Percentiles rank a stretch among this genome's conserved stretches.
These are phyloP conservation scores for Stellera chamaejasme DNA, from an alignment of 345 rosid species.

Conservation along the genomic window DNA sequence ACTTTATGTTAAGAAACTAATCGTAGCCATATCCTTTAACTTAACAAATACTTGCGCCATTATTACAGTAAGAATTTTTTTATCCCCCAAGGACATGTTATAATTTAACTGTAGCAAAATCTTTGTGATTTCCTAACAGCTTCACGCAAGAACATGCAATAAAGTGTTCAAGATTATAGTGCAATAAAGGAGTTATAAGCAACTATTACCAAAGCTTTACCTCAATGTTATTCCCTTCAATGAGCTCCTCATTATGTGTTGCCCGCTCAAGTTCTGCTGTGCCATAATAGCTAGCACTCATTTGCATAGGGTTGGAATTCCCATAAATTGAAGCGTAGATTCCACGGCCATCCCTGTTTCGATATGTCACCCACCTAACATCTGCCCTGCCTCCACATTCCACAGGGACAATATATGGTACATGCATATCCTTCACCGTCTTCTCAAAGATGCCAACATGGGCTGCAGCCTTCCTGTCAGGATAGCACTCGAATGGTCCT, in stretches of 20 bases:
- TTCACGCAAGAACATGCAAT: too few species aligned
- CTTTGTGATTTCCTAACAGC: too few species aligned
- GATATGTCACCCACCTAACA: slow-evolving; percentile 88
- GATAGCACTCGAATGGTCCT: slow-evolving; percentile 97
- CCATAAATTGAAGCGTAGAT: slow-evolving; percentile 73
- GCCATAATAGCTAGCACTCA: slow-evolving; percentile 83
- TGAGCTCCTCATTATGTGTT: slow-evolving; percentile 62
- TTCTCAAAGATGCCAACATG: slow-evolving; percentile 64
- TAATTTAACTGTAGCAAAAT: background rate
- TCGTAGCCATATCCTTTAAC: too few species aligned
- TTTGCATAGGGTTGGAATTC: slow-evolving; percentile 80
- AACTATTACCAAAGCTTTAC: slow-evolving; percentile 26
- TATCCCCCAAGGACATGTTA: too few species aligned
- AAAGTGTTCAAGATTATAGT: background rate
- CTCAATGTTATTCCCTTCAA: slow-evolving; percentile 65
- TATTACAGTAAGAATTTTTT: too few species aligned
- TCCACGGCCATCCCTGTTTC: slow-evolving; percentile 63
- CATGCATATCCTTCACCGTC: slow-evolving; percentile 68
- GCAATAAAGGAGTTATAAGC: background rate
- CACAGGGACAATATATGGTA: slow-evolving; percentile 91
- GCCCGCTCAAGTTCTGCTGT: slow-evolving; percentile 66
- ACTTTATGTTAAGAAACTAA: too few species aligned
- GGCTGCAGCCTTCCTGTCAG: slow-evolving; percentile 95
- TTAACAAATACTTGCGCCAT: too few species aligned
- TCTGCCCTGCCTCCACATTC: slow-evolving; percentile 90